Percentiles rank a stretch among this genome's conserved stretches.
These are phyloP conservation scores for Corylus americana DNA, from an alignment of 306 rosid species.

Conservation along the genomic window DNA sequence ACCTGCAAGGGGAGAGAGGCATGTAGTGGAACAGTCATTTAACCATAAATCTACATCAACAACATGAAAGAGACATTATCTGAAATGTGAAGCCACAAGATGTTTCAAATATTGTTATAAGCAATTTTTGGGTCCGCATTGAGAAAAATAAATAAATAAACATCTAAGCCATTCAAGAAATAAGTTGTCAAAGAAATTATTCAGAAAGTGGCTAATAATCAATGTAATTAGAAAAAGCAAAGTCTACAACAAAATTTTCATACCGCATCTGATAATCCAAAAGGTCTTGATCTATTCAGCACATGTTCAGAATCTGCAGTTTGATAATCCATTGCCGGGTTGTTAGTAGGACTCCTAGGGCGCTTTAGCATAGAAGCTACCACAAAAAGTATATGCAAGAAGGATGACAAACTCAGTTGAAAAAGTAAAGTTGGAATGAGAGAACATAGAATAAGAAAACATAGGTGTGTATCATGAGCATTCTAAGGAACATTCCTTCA, in stretches of 20 bases:
- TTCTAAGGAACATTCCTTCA: neutral
- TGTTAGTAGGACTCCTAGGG: conserved; percentile 54
- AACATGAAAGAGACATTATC: too few species aligned
- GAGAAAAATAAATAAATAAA: neutral
- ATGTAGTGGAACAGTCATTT: neutral
- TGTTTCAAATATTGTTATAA: neutral
- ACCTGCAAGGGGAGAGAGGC: conserved; percentile 45
- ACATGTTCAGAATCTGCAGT: conserved; percentile 57
- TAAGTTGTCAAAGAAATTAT: conserved; percentile 3
- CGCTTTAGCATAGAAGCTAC: conserved; percentile 49
- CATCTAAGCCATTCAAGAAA: neutral
- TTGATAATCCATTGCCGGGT: conserved; percentile 58
- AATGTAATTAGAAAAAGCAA: neutral
- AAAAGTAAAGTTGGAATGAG: conserved; percentile 17
- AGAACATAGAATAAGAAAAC: neutral
- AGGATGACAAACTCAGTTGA: conserved; percentile 7
- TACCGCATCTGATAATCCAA: conserved; percentile 57
- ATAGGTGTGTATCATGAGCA: conserved; percentile 1
- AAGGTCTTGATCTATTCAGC: conserved; percentile 54
- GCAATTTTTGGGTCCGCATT: neutral
- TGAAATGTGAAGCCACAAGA: neutral
- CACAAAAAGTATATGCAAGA: conserved; percentile 14
- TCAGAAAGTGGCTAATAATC: neutral
- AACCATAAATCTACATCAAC: too few species aligned
- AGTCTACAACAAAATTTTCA: conserved; percentile 11